These are phyloP conservation scores for Lentinula aciculospora DNA, from an alignment of 768 basidiomycete genomes.

Conservation along the genomic window DNA sequence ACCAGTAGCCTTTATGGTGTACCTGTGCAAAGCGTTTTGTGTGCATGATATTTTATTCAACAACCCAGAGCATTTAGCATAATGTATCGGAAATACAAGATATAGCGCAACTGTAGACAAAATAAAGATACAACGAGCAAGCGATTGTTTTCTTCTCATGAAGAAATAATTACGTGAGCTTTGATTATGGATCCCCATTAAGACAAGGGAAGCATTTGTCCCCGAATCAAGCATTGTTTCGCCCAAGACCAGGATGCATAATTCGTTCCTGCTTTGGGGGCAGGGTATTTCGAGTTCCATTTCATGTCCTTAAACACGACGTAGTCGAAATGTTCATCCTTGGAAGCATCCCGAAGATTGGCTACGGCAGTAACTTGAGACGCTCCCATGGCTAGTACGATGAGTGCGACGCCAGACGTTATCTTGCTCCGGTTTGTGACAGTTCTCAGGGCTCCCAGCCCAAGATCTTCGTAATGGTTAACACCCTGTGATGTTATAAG, in stretches of 20 bases:
- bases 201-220: conserved; percentile 33
- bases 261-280: conserved; percentile 19
- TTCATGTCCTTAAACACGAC: conserved; percentile 51
- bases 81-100: neutral
- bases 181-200: too few relatives aligned
- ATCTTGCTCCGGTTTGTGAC: conserved; percentile 12
- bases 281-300: conserved; percentile 19
- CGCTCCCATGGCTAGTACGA: conserved; percentile 79
- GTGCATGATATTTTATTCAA: neutral
- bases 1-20: too few relatives aligned
- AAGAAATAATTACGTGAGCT: too few relatives aligned
- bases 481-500: neutral
- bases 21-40: too few relatives aligned
- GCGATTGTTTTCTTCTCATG: neutral
- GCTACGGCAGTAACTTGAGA: conserved; percentile 47
- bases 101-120: neutral
- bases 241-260: conserved; percentile 64
- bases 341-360: neutral
- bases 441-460: neutral
- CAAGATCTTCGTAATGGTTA: neutral
- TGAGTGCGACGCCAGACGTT: conserved; percentile 39
- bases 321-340: conserved; percentile 4
- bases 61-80: neutral
- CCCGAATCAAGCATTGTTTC: conserved; percentile 70
- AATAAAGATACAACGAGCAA: neutral